Base-by-base conservation (phyloP, 352 stramenopile species). In the Pythium rhizo-oryzae region DNA sequence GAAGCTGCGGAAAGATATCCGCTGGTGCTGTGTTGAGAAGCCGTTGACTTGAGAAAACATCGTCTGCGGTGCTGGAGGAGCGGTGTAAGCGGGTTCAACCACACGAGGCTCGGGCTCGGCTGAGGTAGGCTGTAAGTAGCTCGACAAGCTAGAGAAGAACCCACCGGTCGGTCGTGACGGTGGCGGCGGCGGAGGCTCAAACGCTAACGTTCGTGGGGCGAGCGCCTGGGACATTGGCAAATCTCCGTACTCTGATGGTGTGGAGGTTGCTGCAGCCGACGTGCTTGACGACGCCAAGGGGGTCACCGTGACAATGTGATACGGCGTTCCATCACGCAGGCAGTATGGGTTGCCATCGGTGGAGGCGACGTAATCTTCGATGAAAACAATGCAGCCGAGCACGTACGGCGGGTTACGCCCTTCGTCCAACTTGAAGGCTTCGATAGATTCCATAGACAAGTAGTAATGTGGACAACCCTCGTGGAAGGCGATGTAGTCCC, bases 401-500 rank as follows among this genome's bases (percentile, higher is more conserved):
- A 94, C 82, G 50, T 90, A 94, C 6, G 81, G 75, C 37, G 85
- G 85, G 49, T 92, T 92, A 19, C 81, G 87, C 30, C 80, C 81
- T 47, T 82, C 80, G 24, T 88, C 80, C 63, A 79, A 78, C 65
- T 90, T 94, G 33, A 80, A 88, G 41, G 82, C 85, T 51, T 84
- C 84, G 43, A 94, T 88, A 28, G 83, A 91, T 70, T 94, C 85
- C 49, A 85, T 76, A 19, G 85, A 94, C 59, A 94, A 64, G 62
- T 94, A 94, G 41, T 91, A 90, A 65, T 94, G 85, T 15, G 85
- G 85, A 39, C 84, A 92, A 41, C 81, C 82, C 81, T 94, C 85
- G 61, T 94, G 85, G 57, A 94, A 94, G n/a, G 85, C 85, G 75
- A 94, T 92, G 65, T 89, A 94, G 67, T 94, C 84, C 16, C 85